Evolutionary conservation across 805 yeast species (phyloP), one percentile per base, ranked within the genome.

Genomic region (Wickerhamomyces sydowiorum): DNA sequence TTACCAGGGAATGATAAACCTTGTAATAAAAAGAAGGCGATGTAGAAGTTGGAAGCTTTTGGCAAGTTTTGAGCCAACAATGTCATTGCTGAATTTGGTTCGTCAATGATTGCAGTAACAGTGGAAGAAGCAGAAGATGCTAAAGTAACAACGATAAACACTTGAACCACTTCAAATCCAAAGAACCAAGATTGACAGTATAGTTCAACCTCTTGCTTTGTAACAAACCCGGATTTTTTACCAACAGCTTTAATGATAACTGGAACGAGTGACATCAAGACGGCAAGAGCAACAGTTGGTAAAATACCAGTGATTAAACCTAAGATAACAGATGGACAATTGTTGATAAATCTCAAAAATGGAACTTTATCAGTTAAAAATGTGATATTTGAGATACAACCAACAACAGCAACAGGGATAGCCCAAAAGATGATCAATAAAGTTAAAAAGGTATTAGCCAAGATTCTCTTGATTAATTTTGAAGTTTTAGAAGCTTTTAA

Each of bases 361-460:
- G 70, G 87, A 24, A 91, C 76, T 49, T 76, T 79, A 29, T 73
- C 68, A 30, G 85, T 86, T 58, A 89, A 70, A 56, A 74, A 82
- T 50, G 82, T 79, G 52, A 91, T 76, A 64, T 91, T 93, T 20
- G 98, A 91, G 49, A 93, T 82, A 53, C 80, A 75, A 76, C 98
- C 98, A 39, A 91, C 96, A 55, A 88, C 89, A n/a, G 97, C 96
- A 31, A 91, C 97, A 9, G 99, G 99, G 53, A 91, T 80, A 34
- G 96, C 82, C 98, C 98, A 91, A 66, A 89, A 88, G 37, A 91
- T 76, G 47, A 91, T 79, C 63, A 82, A 67, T 44, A 77, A 54
- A 21, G 85, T 78, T 55, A 85, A 70, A 38, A 88, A 66, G 14
- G 86, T 69, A 42, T 69, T 71, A 2, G 95, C 91, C 41, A 74